Evolutionary conservation across 83 land plant species (phyloP).

Genomic region (Diphasiastrum complanatum): DNA sequence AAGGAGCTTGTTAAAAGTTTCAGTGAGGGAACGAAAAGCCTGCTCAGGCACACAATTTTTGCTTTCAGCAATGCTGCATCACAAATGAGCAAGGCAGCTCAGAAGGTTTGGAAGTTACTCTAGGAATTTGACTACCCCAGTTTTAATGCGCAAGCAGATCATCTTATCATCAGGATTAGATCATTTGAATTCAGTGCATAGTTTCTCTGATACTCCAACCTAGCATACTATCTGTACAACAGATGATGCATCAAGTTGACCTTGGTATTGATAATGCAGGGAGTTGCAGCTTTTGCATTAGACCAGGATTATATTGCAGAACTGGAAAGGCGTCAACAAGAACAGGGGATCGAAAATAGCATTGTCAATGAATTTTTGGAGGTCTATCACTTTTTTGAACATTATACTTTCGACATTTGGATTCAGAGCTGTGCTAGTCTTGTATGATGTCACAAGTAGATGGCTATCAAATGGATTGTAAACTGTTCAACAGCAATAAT

Average conservation of each 20-base stretch:
- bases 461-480: not conserved
- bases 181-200: not conserved
- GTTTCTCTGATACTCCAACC: not conserved
- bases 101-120: constrained; percentile 48
- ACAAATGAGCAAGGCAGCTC: constrained; percentile 93
- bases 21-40: constrained; percentile 78
- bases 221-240: no score
- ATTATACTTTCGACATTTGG: not conserved
- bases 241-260: no score
- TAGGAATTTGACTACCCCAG: not conserved
- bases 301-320: constrained; percentile 54
- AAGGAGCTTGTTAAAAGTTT: constrained; percentile 63
- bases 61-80: constrained; percentile 95
- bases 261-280: constrained; percentile 40
- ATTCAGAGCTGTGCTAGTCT: no score
- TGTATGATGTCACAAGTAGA: no score
- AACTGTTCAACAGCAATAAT: not conserved
- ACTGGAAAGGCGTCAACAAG: constrained; percentile 49
- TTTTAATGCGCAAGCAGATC: not conserved
- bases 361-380: constrained; percentile 82
- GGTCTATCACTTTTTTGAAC: constrained; percentile 32
- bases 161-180: not conserved
- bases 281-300: constrained; percentile 81
- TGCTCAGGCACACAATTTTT: constrained; percentile 76
- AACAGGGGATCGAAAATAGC: no score